Evolutionary conservation across 2,329 filamentous ascomycete genomes (phyloP).

Genomic region (Volutella citrinella): DNA sequence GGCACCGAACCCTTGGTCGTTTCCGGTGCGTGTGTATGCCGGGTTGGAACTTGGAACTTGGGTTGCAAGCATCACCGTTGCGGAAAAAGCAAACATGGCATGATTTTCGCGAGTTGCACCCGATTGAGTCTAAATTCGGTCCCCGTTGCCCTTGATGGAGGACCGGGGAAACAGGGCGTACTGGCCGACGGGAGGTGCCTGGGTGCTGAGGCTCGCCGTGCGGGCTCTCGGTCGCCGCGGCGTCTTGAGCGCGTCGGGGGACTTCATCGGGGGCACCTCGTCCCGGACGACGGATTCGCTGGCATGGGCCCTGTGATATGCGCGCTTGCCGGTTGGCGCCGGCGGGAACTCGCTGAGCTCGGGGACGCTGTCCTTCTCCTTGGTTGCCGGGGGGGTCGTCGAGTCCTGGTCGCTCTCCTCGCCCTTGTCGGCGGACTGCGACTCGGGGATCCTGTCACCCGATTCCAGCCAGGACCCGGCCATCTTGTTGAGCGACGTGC

Average conservation of each 20-base stretch:
- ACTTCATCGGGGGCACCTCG: slow-evolving; percentile 25
- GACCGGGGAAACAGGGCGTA: slow-evolving; percentile 45
- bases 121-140: slow-evolving; percentile 33
- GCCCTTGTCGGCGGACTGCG: slow-evolving; percentile 20
- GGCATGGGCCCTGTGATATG: slow-evolving; percentile 35
- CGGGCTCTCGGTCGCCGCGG: slow-evolving; percentile 41
- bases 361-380: slow-evolving; percentile 33
- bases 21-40: too few relatives aligned
- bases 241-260: slow-evolving; percentile 27
- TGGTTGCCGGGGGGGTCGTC: slow-evolving; percentile 18
- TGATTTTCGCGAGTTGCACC: too few relatives aligned
- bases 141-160: slow-evolving; percentile 28
- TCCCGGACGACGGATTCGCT: slow-evolving; percentile 35
- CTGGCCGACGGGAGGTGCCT: slow-evolving; percentile 41
- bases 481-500: slow-evolving; percentile 40
- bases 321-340: slow-evolving; percentile 17
- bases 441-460: slow-evolving; percentile 28
- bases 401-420: slow-evolving; percentile 24
- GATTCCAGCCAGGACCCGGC: slow-evolving; percentile 28
- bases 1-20: too few relatives aligned
- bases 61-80: too few relatives aligned
- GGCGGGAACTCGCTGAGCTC: slow-evolving; percentile 31
- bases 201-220: slow-evolving; percentile 44
- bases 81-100: slow-evolving; percentile 11
- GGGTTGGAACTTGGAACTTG: too few relatives aligned